phyloP scores from a whole-genome alignment of 2,329 filamentous ascomycete genomes.

The Teratosphaeriaceae sp. region DNA sequence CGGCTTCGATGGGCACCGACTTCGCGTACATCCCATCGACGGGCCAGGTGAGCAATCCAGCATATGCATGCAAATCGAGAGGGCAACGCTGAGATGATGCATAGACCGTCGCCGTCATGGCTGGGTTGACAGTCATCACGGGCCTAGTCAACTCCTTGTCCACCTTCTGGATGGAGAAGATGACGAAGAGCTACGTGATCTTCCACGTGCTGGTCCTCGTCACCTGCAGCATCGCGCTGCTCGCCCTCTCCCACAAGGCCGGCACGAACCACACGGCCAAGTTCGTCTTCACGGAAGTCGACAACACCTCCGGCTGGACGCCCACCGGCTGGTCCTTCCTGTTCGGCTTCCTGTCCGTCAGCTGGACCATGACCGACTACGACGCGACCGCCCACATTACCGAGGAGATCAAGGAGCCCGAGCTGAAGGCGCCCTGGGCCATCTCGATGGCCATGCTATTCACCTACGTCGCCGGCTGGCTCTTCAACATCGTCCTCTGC shows the following conservation, averaged over 20 bases:
- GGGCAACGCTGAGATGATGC: too few relatives aligned
- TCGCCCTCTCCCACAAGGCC: constrained; percentile 34
- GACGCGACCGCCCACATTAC: constrained; percentile 44
- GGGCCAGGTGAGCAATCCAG: too few relatives aligned
- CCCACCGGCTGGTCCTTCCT: constrained; percentile 51
- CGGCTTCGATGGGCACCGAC: constrained; percentile 41
- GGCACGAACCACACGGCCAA: constrained; percentile 45
- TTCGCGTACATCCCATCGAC: constrained; percentile 34
- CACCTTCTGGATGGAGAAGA: constrained; percentile 53
- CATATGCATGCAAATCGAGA: too few relatives aligned
- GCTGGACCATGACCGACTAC: constrained; percentile 56
- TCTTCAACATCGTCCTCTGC: constrained; percentile 53
- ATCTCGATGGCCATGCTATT: constrained; percentile 51
- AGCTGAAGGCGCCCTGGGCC: constrained; percentile 49
- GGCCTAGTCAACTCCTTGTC: constrained; percentile 50
- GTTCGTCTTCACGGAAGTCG: constrained; percentile 51
- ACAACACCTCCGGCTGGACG: constrained; percentile 47
- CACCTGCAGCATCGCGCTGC: constrained; percentile 46
- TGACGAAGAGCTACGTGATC: constrained; percentile 52
- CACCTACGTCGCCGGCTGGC: constrained; percentile 49
- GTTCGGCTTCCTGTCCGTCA: constrained; percentile 55
- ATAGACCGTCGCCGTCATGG: constrained; percentile 51
- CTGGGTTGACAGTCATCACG: constrained; percentile 45
- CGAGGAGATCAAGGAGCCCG: constrained; percentile 47
- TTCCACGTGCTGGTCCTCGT: constrained; percentile 50